Evolutionary conservation across 2,329 filamentous ascomycete genomes (phyloP), one percentile per base, ranked within the genome.

Genomic region (Colletotrichum melonis): DNA sequence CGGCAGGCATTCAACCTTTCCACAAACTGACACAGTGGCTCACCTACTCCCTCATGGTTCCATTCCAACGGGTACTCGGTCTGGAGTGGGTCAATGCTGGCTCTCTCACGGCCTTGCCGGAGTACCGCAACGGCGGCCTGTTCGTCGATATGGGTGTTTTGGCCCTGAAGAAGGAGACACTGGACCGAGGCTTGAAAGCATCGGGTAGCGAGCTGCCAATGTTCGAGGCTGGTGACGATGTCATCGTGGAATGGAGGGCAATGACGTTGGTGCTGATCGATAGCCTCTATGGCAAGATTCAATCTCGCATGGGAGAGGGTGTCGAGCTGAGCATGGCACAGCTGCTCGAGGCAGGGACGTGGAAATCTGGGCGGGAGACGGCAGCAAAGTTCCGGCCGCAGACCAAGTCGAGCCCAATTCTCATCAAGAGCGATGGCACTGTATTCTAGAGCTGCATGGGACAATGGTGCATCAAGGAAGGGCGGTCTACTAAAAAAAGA

Each of bases 11-110:
- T 75, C 90, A 96, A 12, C 95, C 95, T 0, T 97, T 98, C 85
- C 95, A 98, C 86, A 98, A 97, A 84, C 89, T 97, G 46, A 97
- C 95, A 0, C 95, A 98, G 82, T 98, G 95, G 95, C 92, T 98
- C 69, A 94, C 93, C 63, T 98, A 98, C 84, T 97, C 95, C 2
- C 89, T 98, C 69, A 97, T 97, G 94, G 92, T 95, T 28, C 95
- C 95, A 0, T 97, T 98, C 92, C 90, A 92, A 69, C 93, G 91
- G 76, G 83, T 97, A 26, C 91, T 97, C 78, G 90, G 93, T 70
- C 92, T 97, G 72, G 91, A 95, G 76, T 97, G 97, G 81, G 91
- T 93, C 3, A 94, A 95, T 56, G 90, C 91, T 1, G 94, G 97
- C 74, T 88, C 97, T 7, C 88, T 97, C 76, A 98, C 95, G 0